phyloP scores from a whole-genome alignment of 495 filamentous ascomycete genomes.

The Penicillium goetzii region DNA sequence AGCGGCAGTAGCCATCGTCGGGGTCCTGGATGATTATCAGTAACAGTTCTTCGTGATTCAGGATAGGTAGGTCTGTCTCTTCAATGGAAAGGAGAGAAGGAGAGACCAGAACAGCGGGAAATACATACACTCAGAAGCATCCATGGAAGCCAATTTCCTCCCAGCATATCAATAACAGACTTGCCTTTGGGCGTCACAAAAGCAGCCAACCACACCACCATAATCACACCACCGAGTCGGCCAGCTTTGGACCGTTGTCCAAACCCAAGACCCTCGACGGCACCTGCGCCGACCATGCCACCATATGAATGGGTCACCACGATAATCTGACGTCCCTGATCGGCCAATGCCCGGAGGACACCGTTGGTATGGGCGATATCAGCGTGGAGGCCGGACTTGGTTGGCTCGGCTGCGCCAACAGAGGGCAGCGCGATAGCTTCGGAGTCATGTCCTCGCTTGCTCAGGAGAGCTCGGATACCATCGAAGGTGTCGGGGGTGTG shows the following conservation, averaged over 20 bases:
- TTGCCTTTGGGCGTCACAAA: constrained; percentile 37
- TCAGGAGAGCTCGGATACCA: not conserved
- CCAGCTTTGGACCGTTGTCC: constrained; percentile 32
- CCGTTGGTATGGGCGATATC: not conserved
- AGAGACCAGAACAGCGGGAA: not conserved
- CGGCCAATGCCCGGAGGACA: not conserved
- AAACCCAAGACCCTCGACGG: constrained; percentile 45
- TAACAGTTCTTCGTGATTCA: not conserved
- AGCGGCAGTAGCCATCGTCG: constrained; percentile 24
- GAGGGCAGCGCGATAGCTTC: not conserved
- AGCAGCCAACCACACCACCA: constrained; percentile 42
- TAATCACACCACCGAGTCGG: constrained; percentile 43
- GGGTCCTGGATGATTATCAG: constrained; percentile 7
- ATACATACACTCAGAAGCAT: constrained; percentile 23
- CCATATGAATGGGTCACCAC: constrained; percentile 50
- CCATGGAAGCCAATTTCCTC: constrained; percentile 28
- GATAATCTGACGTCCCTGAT: constrained; percentile 16
- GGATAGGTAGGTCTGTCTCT: not conserved
- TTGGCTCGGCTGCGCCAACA: constrained; percentile 4
- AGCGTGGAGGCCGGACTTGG: not conserved
- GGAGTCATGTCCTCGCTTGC: not conserved
- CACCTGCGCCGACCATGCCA: constrained; percentile 44
- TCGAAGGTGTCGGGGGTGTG: constrained; percentile 9
- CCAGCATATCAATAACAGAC: constrained; percentile 26
- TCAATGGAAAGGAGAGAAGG: not conserved